Evolutionary conservation across 2,329 filamentous ascomycete species (phyloP).

Genomic region (Cladorrhinum sp.): DNA sequence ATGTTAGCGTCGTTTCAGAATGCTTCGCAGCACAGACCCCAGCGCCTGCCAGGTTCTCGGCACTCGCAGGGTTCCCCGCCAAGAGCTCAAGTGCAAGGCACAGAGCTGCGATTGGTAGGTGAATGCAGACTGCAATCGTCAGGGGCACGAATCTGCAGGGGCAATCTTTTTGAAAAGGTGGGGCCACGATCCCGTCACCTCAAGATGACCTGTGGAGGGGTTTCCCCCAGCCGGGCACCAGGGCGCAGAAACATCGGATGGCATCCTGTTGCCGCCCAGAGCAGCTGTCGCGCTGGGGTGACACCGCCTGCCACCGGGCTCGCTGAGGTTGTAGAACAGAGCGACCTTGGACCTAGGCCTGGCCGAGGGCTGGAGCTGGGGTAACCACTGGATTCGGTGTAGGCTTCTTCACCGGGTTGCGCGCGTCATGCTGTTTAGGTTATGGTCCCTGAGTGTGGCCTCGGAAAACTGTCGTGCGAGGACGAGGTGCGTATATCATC

Average conservation of each 20-base stretch:
- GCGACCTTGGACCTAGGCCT: no score
- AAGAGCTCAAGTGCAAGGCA: conserved; percentile 23
- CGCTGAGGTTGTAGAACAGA: background rate
- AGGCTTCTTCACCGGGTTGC: background rate
- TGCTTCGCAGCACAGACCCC: background rate
- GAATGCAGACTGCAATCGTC: background rate
- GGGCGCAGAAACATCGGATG: conserved; percentile 19
- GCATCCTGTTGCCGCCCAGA: conserved; percentile 1
- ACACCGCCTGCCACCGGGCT: conserved; percentile 10
- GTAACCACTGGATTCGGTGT: conserved; percentile 6
- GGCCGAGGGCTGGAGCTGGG: background rate
- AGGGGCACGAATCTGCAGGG: background rate
- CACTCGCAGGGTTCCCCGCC: conserved; percentile 11
- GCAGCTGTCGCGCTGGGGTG: conserved; percentile 9
- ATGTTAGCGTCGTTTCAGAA: conserved; percentile 17
- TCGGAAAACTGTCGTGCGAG: background rate
- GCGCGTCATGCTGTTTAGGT: background rate
- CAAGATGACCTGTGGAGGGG: background rate
- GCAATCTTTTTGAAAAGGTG: conserved; percentile 1
- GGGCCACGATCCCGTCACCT: background rate
- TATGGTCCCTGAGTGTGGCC: background rate
- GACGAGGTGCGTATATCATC: no score
- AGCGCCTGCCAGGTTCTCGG: conserved; percentile 10
- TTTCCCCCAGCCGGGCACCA: conserved; percentile 3
- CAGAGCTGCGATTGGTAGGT: conserved; percentile 18